These are phyloP conservation scores for Achlya hypogyna DNA, from an alignment of 352 stramenopile species.

Conservation along the genomic window DNA sequence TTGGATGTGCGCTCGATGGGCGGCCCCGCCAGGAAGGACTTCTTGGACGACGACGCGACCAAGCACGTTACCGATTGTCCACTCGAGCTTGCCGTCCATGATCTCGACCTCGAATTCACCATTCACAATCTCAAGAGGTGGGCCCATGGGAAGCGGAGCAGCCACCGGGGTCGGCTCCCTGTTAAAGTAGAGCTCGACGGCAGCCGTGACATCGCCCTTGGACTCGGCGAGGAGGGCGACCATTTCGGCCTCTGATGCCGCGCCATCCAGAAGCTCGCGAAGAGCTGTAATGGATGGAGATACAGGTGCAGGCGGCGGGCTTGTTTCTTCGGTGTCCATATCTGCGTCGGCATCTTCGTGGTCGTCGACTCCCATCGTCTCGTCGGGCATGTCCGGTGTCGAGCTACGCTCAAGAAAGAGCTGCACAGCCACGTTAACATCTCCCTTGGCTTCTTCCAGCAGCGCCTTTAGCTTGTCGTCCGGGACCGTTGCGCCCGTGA, in stretches of 20 bases:
- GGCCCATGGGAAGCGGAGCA: not conserved
- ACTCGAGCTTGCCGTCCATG: constrained; percentile 58
- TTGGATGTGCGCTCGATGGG: constrained; percentile 58
- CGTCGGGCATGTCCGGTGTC: not conserved
- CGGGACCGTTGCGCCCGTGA: not conserved
- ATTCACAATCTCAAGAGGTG: constrained; percentile 33
- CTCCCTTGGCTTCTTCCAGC: not conserved
- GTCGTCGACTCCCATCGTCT: not conserved
- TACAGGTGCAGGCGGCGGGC: not conserved
- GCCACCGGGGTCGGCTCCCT: constrained; percentile 30
- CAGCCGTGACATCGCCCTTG: constrained; percentile 63
- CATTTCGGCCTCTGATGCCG: constrained; percentile 49
- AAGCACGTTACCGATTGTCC: constrained; percentile 80
- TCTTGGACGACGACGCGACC: constrained; percentile 71
- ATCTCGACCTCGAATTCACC: constrained; percentile 80
- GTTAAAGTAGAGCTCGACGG: constrained; percentile 77
- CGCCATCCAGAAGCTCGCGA: constrained; percentile 43
- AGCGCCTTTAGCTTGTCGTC: not conserved
- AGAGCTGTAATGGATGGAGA: not conserved
- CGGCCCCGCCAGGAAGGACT: constrained; percentile 54
- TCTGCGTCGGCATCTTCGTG: too few species aligned
- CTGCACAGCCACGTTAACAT: not conserved
- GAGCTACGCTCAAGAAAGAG: not conserved
- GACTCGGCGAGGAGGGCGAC: constrained; percentile 45
- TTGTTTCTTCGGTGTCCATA: too few species aligned